Conservation (phyloP, 164 flowering plant species). For the Tinospora cordifolia region DNA sequence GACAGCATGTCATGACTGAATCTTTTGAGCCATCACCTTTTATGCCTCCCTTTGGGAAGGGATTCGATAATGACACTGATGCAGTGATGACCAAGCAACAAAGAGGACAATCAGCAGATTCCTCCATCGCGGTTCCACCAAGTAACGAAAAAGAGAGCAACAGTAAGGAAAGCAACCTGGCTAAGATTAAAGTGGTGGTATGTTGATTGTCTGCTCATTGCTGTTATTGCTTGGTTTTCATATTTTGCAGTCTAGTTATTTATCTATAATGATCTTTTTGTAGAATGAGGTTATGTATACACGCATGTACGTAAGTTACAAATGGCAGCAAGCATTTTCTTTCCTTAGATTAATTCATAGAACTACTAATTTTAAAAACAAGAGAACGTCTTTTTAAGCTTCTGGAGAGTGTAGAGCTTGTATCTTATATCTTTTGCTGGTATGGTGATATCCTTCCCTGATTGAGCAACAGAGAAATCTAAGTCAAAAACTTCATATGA, state of each 20-base stretch:
- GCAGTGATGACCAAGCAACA: conserved; percentile 34
- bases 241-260: neutral
- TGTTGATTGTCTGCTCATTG: conserved; percentile 24
- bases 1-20: conserved; percentile 82
- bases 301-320: neutral
- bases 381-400: neutral
- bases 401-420: neutral
- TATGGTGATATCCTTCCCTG: neutral
- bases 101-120: conserved; percentile 45
- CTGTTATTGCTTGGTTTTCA: neutral
- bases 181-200: conserved; percentile 97
- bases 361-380: neutral
- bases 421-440: neutral
- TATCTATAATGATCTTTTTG: too few species aligned
- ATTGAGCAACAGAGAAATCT: neutral
- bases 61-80: conserved; percentile 53
- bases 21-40: conserved; percentile 93
- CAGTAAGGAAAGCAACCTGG: conserved; percentile 69
- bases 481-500: too few species aligned
- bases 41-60: conserved; percentile 50
- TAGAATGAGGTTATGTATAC: too few species aligned
- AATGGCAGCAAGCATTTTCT: neutral
- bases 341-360: neutral
- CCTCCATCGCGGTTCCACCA: conserved; percentile 30
- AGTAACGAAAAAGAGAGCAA: conserved; percentile 49